These are phyloP conservation scores for Prunus fruticosa DNA, from an alignment of 306 rosid species.

Conservation along the genomic window DNA sequence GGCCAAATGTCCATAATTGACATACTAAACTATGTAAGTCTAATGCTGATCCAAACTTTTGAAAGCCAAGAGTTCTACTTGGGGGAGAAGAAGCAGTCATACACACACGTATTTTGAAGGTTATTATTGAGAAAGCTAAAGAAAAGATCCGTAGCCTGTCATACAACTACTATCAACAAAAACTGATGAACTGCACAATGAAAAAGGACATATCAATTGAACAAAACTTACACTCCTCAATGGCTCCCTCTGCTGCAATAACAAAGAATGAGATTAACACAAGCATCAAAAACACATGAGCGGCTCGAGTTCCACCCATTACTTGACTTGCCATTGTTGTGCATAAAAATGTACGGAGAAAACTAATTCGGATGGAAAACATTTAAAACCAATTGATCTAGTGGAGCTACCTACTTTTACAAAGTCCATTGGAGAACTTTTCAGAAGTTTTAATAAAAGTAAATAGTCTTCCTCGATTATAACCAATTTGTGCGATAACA, in stretches of 20 bases:
- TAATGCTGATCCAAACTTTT: not conserved
- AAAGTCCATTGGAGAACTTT: not conserved
- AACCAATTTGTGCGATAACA: not conserved
- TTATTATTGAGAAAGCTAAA: no score
- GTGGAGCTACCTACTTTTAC: not conserved
- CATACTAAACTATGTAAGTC: not conserved
- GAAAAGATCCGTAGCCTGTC: no score
- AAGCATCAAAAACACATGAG: not conserved
- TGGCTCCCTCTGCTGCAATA: not conserved
- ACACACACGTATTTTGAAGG: no score
- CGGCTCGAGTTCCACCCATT: not conserved
- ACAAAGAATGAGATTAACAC: not conserved
- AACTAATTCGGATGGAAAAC: not conserved
- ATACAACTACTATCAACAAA: no score
- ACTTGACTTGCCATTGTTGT: not conserved
- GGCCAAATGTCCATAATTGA: not conserved
- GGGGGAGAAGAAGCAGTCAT: not conserved
- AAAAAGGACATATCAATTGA: not conserved
- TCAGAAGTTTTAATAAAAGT: not conserved
- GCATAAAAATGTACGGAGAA: not conserved
- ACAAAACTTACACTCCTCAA: constrained; percentile 9
- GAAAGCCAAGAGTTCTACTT: not conserved
- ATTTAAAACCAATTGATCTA: not conserved
- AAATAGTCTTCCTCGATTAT: not conserved
- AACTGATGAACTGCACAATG: not conserved